phyloP scores from a whole-genome alignment of 495 filamentous ascomycete species.

The Hypoxylon lienhwacheense region DNA sequence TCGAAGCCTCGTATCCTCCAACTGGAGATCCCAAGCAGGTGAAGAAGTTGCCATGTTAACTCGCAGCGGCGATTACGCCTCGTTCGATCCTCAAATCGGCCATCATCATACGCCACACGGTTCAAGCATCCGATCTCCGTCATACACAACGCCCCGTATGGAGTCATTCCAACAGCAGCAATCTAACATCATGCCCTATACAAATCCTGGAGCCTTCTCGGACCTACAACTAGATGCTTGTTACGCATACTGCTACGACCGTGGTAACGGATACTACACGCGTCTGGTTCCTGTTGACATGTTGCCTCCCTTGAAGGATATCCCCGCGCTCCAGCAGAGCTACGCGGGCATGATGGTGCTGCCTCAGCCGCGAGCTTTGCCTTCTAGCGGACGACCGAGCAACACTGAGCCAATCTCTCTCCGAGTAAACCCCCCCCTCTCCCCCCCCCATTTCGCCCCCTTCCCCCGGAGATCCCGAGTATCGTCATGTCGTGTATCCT shows the following conservation, averaged over 20 bases:
- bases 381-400: conserved; percentile 41
- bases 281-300: conserved; percentile 68
- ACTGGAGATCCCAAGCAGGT: conserved; percentile 32
- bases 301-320: conserved; percentile 50
- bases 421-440: conserved; percentile 28
- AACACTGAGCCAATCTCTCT: conserved; percentile 36
- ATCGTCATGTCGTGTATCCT: not conserved
- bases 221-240: conserved; percentile 24
- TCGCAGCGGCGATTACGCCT: conserved; percentile 9
- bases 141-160: conserved; percentile 8
- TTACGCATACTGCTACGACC: conserved; percentile 57
- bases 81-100: conserved; percentile 14
- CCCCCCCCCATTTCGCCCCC: not conserved
- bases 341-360: conserved; percentile 46
- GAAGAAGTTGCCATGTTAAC: conserved; percentile 6
- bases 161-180: conserved; percentile 23
- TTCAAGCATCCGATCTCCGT: not conserved
- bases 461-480: too few relatives aligned
- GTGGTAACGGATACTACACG: conserved; percentile 60
- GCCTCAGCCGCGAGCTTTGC: conserved; percentile 42
- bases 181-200: conserved; percentile 7
- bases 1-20: conserved; percentile 31
- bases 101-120: conserved; percentile 6
- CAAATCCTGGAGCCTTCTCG: not conserved
- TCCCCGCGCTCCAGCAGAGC: conserved; percentile 38